These are phyloP conservation scores for Globisporangium solare DNA, from an alignment of 352 stramenopile genomes.

Conservation along the genomic window DNA sequence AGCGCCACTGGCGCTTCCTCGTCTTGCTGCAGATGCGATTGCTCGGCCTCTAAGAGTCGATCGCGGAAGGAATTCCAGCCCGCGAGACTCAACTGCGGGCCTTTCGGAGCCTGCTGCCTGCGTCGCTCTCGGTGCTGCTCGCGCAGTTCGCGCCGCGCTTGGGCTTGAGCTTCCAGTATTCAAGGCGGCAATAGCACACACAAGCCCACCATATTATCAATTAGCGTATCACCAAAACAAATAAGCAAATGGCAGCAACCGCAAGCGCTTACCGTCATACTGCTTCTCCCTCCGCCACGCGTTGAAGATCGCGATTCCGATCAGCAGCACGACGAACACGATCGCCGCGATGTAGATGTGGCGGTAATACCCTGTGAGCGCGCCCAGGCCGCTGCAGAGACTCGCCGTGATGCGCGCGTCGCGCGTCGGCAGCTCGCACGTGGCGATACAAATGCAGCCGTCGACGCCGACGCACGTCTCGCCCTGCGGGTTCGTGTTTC, in stretches of 20 bases:
- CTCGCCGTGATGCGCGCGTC: slow-evolving; percentile 2
- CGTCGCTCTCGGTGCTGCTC: slow-evolving; percentile 6
- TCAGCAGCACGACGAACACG: slow-evolving; percentile 1
- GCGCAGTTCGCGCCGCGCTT: neutral
- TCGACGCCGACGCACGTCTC: slow-evolving; percentile 12
- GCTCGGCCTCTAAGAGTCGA: slow-evolving; percentile 27
- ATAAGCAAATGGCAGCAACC: neutral
- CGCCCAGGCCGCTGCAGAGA: neutral
- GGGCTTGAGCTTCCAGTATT: neutral
- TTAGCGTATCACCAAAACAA: neutral
- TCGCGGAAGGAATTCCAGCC: slow-evolving; percentile 51
- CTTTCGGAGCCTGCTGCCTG: slow-evolving; percentile 12
- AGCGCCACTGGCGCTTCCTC: neutral
- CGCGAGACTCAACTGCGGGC: slow-evolving; percentile 26
- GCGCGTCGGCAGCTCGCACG: slow-evolving; percentile 9
- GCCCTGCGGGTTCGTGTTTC: neutral
- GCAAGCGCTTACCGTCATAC: slow-evolving; percentile 3
- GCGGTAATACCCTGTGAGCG: too few species aligned
- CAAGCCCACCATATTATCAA: neutral
- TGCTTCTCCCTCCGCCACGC: slow-evolving; percentile 7
- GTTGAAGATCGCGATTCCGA: slow-evolving; percentile 6
- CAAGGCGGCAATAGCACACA: neutral
- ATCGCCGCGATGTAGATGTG: slow-evolving; percentile 6
- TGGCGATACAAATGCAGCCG: slow-evolving; percentile 21
- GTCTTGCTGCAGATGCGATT: slow-evolving; percentile 5